Base-by-base conservation (phyloP, 495 filamentous ascomycete species). In the Apodospora peruviana region DNA sequence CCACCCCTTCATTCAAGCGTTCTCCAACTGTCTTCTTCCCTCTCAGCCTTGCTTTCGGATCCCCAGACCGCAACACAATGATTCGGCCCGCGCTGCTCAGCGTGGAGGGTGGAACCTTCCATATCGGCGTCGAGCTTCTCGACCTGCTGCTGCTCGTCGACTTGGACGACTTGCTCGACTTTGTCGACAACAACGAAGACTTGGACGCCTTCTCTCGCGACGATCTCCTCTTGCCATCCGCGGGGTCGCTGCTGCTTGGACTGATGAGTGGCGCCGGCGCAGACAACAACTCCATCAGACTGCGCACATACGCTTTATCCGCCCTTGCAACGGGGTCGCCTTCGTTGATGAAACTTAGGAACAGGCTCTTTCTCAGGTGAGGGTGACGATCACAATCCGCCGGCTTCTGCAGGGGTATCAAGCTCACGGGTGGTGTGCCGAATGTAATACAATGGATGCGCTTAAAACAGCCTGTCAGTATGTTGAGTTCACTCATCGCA, bases 401-500 rank as follows among this genome's bases (percentile, higher is more conserved):
- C 0, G 86, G 83, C 41, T 78, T 82, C 21, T 73, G 66, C 0
- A 93, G 63, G 0, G 88, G 87, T 0, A 83, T 72, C 7, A 89
- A 66, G 20, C 82, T 85, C 10, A 94, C 68, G 0, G 88, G 88
- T 3, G 88, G 88, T 2, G 86, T 78, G 18, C 88, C 88, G 48
- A 93, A 94, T 0, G 83, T 91, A 23, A 94, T 65, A 61, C 88
- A 94, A 58, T 93, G 87, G 5, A 91, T 69, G 21, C 84, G 76
- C 55, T 82, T 85, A 68, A 91, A 93, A 57, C 74, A 80, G 12
- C 77, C 76, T 0, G 80, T 81, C 2, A 91, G 71, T 40, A 67
- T 64, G 43, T 77, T 86, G 24, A 93, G 78, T 40, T 90, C 85
- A 11, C 83, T 85, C 25, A 62, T 58, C 0, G 81, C 74, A 5